These are phyloP conservation scores for Hanseniaspora jakobsenii DNA, from an alignment of 805 yeast species.

Conservation along the genomic window DNA sequence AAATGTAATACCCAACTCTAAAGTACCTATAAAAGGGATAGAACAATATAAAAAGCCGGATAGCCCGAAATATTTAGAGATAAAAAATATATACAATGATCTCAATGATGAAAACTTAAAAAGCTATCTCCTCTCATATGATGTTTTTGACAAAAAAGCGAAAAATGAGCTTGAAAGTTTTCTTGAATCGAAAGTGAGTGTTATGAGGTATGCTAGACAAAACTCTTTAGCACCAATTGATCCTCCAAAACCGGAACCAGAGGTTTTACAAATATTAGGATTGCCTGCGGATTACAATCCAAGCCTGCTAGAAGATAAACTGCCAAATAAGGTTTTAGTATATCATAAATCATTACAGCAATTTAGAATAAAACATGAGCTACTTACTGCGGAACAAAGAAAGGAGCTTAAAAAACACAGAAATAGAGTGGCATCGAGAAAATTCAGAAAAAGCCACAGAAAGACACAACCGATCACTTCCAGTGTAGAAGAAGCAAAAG, in stretches of 20 bases:
- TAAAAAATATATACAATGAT: too few species aligned
- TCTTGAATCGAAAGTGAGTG: neutral
- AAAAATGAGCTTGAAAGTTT: neutral
- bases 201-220: slow-evolving; percentile 1
- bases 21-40: too few species aligned
- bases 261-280: slow-evolving; percentile 1
- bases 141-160: neutral
- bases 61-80: too few species aligned
- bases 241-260: slow-evolving; percentile 7
- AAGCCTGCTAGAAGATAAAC: neutral
- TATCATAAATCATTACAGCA: neutral
- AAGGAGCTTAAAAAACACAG: slow-evolving; percentile 8
- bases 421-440: slow-evolving; percentile 12
- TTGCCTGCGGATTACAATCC: slow-evolving; percentile 8
- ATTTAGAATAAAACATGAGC: slow-evolving; percentile 10
- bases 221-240: neutral
- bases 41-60: too few species aligned
- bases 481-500: neutral
- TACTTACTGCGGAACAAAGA: slow-evolving; percentile 1
- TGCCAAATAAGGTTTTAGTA: neutral
- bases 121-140: neutral
- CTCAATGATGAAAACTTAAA: neutral
- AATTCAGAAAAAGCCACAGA: slow-evolving; percentile 10
- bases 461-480: too few species aligned
- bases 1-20: too few species aligned